Base-by-base conservation (phyloP, 179 eudicot genomes). In the Nepenthes alata region DNA sequence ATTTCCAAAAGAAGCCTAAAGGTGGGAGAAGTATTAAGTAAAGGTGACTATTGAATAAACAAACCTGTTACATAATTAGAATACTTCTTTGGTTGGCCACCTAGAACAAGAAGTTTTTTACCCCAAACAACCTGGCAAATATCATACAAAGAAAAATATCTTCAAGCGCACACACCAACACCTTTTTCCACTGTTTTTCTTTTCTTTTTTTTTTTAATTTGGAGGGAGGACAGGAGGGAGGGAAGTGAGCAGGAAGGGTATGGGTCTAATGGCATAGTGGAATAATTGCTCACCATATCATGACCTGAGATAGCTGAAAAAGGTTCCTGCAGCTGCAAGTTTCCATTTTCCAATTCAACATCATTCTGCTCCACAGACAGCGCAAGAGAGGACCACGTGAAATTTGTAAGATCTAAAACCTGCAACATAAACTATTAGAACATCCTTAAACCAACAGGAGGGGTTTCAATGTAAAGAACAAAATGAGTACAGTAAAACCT, bases 301-400 rank as follows among this genome's bases (percentile, higher is more conserved):
- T 91, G 98, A 63, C 93, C 93, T 36, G 98, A 79, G 53, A 78
- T 78, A 48, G 98, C 77, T 9, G 93, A 88, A 65, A 91, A 74
- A 51, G 38, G 75, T 67, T 77, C 78, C n/a, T 64, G 67, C 36
- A 54, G 57, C n/a, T 64, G 67, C 36, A 54, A 59, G 59, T 59
- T 70, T 69, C 74, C 73, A 65, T 80, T 72, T 70, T 75, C 73
- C 56, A 61, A 61, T 25, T 68, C 67, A 49, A 58, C 74, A 57
- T 63, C 64, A 59, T 67, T 69, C 63, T 77, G 37, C 64, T 73
- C 78, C 52, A 50, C 55, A 36, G 66, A 64, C 70, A 76, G 66
- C 64, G 77, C 80, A 53, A 89, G 66, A 11, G 89, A 72, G 55
- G 93, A 83, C 98, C 98, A 91, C 54, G 80, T 49, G 66, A 83